These are phyloP conservation scores for Vaccinium macrocarpon DNA, from an alignment of 148 eudicot genomes.

Conservation along the genomic window DNA sequence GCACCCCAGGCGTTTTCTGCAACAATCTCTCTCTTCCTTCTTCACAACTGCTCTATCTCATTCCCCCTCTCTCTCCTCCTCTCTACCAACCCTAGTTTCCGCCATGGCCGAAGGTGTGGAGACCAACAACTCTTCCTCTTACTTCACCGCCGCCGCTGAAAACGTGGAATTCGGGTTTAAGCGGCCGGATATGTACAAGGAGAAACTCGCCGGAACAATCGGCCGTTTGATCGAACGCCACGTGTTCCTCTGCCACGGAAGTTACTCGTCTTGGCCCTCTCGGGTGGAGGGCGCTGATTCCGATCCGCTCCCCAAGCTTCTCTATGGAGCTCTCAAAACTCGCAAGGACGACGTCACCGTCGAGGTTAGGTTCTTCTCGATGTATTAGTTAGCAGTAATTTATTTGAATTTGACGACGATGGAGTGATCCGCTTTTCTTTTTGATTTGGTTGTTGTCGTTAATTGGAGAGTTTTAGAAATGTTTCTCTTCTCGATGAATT, in stretches of 20 bases:
- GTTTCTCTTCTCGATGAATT: conserved; percentile 23
- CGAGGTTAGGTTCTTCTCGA: conserved; percentile 27
- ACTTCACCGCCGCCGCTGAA: conserved; percentile 30
- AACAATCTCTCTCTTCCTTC: not conserved
- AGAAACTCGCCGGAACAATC: conserved; percentile 50
- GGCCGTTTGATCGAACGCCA: conserved; percentile 59
- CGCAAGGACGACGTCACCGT: conserved; percentile 51
- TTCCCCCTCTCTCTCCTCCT: not conserved
- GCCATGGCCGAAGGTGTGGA: conserved; percentile 26
- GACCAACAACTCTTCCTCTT: not conserved
- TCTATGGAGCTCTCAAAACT: conserved; percentile 51
- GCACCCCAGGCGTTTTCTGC: not conserved
- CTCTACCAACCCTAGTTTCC: conserved; percentile 8
- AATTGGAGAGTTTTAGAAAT: no score
- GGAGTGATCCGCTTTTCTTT: not conserved
- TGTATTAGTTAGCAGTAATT: not conserved
- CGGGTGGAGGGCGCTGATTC: conserved; percentile 58
- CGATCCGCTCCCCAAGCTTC: conserved; percentile 69
- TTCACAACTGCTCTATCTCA: not conserved
- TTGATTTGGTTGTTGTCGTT: not conserved
- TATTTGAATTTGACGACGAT: not conserved
- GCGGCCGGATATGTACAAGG: conserved; percentile 61
- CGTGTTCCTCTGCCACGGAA: conserved; percentile 68
- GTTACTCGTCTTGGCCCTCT: conserved; percentile 62
- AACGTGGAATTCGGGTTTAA: conserved; percentile 56